Base-by-base conservation (phyloP, 148 eudicot genomes). In the Fagopyrum homotropicum region DNA sequence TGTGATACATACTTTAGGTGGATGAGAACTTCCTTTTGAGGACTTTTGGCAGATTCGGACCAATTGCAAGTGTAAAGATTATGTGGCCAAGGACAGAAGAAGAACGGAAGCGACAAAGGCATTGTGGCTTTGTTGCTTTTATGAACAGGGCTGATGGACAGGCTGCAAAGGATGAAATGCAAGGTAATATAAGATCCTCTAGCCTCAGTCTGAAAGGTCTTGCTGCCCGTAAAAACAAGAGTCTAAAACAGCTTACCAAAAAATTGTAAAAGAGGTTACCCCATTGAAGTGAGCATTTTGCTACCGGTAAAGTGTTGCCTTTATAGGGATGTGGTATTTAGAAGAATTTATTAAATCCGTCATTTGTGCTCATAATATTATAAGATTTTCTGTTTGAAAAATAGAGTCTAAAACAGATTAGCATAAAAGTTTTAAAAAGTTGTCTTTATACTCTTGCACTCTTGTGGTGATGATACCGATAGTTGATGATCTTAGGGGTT, bases 61-160 rank as follows among this genome's bases (percentile, higher is more conserved):
- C 99, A 46, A 92, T 95, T 83, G 99, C 99, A 68, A 95, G 99
- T 83, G 99, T 95, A 56, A 95, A 95, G 80, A 95, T 95, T 69
- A 95, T 95, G 99, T 95, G 99, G 99, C 99, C 99, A 15, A 89
- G 99, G 83, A 95, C 99, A 73, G 99, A 95, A 80, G 99, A 95
- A 85, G 99, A 92, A 78, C 79, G 85, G 74, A 88, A 90, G 72
- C 86, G 99, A 76, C 92, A 95, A 86, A 88, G 97, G 77, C 90
- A 92, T 84, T 95, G 97, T 88, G 99, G 99, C 54, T 95, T 92
- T 89, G 97, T 95, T 76, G 96, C 99, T 81, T 95, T 95, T 80
- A 95, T 95, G 99, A 95, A 90, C 60, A 86, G 99, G 79, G 88
- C 85, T 80, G 97, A 95, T 82, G 99, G 90, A 81, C 99, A 95